Evolutionary conservation across 129 eudicot species (phyloP).

Genomic region (Daucus carota): DH1_v3.0 NC_030386.2:32322001-32322500

Average conservation of each 20-base stretch:
- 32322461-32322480: slow-evolving; percentile 17
- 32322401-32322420: slow-evolving; percentile 44
- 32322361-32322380: slow-evolving; percentile 31
- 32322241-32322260: slow-evolving; percentile 27
- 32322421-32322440: slow-evolving; percentile 54
- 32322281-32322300: neutral
- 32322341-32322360: slow-evolving; percentile 34
- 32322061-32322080: neutral
- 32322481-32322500: neutral
- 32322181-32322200: slow-evolving; percentile 56
- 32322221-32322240: slow-evolving; percentile 57
- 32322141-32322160: neutral
- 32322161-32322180: slow-evolving; percentile 5
- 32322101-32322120: neutral
- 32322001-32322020: neutral
- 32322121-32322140: neutral
- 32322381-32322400: slow-evolving; percentile 31
- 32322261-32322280: neutral
- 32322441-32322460: slow-evolving; percentile 39
- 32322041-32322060: neutral
- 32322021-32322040: neutral
- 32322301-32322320: neutral
- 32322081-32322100: neutral
- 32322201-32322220: slow-evolving; percentile 63
- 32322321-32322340: slow-evolving; percentile 20